Base-by-base conservation (phyloP, 164 flowering plant genomes). In the Pachysandra terminalis region DNA sequence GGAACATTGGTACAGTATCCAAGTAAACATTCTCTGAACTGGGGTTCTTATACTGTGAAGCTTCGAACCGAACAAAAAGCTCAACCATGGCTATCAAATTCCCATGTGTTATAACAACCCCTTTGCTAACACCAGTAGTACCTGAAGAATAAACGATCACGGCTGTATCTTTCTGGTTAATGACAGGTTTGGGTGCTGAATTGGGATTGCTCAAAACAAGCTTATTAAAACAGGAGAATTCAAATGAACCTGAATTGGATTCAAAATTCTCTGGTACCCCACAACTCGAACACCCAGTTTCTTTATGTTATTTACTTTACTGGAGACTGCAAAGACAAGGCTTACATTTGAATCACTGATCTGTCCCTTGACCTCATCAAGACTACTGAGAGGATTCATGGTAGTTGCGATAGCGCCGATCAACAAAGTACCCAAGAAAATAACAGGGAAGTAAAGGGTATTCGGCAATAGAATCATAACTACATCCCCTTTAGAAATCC, bases 111-210 rank as follows among this genome's bases (percentile, higher is more conserved):
- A 90, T 37, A 55, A 86, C 74, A 37, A 84, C 96, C 3, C 91
- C 96, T 83, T 93, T 93, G 59, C 86, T 79, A 19, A 32, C 67
- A n/a, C 96, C 96, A 5, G 89, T 80, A 56, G 98, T 93, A 0
- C 98, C 98, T 0, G 96, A 93, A 0, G 98, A 90, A 73, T 78
- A 86, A 75, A 93, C 59, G 14, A 93, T 77, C 0, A 88, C 90
- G 0, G 96, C 98, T 0, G 83, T 80, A 59, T 93, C 96, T 21
- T 82, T 41, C 73, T 89, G 98, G 32, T 55, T 68, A n/a, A 89
- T 82, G n/a, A 41, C 61, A 14, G 82, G 80, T 70, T 70, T 81
- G 0, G 75, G 71, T 9, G 68, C 69, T 22, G 37, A 40, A 51
- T 56, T 61, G 24, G 41, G 62, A 66, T 66, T 52, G 52, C 81